Conservation (phyloP, 2,329 filamentous ascomycete species). For the Penicillium capsulatum region DNA sequence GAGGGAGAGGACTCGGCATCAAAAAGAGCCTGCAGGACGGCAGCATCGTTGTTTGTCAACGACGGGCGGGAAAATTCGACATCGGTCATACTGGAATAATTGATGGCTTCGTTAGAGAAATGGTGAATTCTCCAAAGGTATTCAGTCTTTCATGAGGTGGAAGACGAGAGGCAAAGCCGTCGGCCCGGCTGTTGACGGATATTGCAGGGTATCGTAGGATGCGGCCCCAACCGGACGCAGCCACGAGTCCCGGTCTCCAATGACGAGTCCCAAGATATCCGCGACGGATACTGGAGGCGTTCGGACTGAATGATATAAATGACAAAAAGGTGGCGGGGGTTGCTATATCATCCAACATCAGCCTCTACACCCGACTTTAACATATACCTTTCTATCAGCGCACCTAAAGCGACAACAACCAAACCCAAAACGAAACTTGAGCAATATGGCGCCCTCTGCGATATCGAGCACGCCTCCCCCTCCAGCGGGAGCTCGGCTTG, state of each 20-base stretch:
- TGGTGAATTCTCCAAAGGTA: constrained; percentile 1
- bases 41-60: constrained; percentile 44
- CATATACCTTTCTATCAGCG: no score
- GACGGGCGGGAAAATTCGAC: constrained; percentile 23
- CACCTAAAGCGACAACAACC: no score
- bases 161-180: no score
- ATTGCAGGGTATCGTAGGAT: constrained; percentile 18
- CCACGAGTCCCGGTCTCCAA: neutral
- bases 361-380: no score
- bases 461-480: constrained; percentile 27
- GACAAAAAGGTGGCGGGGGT: neutral
- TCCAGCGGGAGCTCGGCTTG: constrained; percentile 21
- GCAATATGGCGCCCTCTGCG: constrained; percentile 33
- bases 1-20: constrained; percentile 44
- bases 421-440: neutral
- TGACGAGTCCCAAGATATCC: neutral
- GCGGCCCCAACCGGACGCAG: constrained; percentile 3
- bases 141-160: no score
- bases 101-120: no score
- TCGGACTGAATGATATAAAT: constrained; percentile 5
- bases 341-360: no score
- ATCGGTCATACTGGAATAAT: constrained; percentile 18
- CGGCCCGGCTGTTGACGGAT: constrained; percentile 14
- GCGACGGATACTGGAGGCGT: constrained; percentile 6
- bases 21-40: constrained; percentile 45